Conservation (phyloP, 805 yeast species). For the Lipomyces japonicus region DNA sequence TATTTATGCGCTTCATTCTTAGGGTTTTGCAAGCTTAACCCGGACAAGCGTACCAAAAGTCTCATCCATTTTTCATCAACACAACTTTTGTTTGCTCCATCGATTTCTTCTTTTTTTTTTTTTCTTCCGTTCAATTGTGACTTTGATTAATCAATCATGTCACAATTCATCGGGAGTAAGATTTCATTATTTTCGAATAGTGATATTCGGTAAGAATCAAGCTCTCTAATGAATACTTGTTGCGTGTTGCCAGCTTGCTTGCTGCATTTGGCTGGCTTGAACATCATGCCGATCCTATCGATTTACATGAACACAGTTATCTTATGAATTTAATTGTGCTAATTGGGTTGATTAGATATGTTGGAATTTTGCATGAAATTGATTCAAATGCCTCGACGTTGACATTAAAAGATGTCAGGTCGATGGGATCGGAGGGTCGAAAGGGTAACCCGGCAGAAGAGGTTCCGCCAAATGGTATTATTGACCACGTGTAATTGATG, state of each 20-base stretch:
- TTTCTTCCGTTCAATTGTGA: neutral
- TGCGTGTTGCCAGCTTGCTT: too few relatives aligned
- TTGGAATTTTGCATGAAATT: constrained; percentile 81
- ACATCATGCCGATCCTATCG: too few relatives aligned
- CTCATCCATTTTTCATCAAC: too few relatives aligned
- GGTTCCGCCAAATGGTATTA: constrained; percentile 55
- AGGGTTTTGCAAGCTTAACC: too few relatives aligned
- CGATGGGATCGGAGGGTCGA: constrained; percentile 91
- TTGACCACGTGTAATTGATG: neutral
- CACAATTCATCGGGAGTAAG: constrained; percentile 88
- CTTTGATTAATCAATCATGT: constrained; percentile 48
- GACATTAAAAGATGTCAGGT: constrained; percentile 70
- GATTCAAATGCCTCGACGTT: constrained; percentile 90
- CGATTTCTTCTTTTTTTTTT: too few relatives aligned
- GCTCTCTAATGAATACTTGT: too few relatives aligned
- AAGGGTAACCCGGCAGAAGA: constrained; percentile 64
- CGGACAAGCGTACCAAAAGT: too few relatives aligned
- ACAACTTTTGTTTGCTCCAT: too few relatives aligned
- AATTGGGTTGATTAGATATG: constrained; percentile 52
- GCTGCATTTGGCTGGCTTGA: too few relatives aligned
- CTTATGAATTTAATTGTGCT: neutral
- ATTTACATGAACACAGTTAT: too few relatives aligned
- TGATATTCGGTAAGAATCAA: constrained; percentile 58
- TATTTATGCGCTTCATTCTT: too few relatives aligned
- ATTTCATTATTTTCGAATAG: constrained; percentile 75